Conservation (phyloP, 768 basidiomycete species). For the Leccinellum luteum region DNA sequence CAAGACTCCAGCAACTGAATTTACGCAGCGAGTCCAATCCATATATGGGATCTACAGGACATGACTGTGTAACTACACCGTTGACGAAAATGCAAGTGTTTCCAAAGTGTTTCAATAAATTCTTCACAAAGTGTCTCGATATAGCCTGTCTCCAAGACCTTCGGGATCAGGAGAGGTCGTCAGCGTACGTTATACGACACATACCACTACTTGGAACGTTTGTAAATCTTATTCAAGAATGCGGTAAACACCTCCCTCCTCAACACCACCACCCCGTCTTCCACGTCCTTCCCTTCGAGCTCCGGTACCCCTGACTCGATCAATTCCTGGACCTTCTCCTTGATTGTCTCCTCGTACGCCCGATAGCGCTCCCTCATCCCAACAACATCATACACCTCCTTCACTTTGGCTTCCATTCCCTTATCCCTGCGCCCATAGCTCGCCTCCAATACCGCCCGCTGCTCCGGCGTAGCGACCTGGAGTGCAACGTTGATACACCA, state of each 20-base stretch:
- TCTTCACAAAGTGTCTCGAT: too few relatives aligned
- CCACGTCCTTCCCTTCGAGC: neutral
- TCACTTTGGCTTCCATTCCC: conserved; percentile 53
- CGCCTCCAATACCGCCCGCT: conserved; percentile 56
- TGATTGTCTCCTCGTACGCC: conserved; percentile 75
- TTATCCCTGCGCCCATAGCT: conserved; percentile 61
- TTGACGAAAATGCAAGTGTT: too few relatives aligned
- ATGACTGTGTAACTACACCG: too few relatives aligned
- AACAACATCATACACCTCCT: conserved; percentile 41
- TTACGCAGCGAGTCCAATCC: too few relatives aligned
- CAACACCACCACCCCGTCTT: conserved; percentile 33
- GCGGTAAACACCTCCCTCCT: conserved; percentile 72
- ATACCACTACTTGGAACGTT: conserved; percentile 46
- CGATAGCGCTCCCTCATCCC: conserved; percentile 51
- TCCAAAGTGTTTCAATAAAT: too few relatives aligned
- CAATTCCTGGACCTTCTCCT: conserved; percentile 59
- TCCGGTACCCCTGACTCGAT: conserved; percentile 59
- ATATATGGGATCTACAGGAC: too few relatives aligned
- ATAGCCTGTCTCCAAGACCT: too few relatives aligned
- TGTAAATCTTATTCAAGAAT: conserved; percentile 86
- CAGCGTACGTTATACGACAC: too few relatives aligned
- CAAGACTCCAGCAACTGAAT: too few relatives aligned
- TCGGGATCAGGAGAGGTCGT: too few relatives aligned
- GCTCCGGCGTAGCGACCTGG: conserved; percentile 48
- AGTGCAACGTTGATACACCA: conserved; percentile 97